phyloP scores from a whole-genome alignment of 1,284 basidiomycete species.

The Puccinia novopanici region DNA sequence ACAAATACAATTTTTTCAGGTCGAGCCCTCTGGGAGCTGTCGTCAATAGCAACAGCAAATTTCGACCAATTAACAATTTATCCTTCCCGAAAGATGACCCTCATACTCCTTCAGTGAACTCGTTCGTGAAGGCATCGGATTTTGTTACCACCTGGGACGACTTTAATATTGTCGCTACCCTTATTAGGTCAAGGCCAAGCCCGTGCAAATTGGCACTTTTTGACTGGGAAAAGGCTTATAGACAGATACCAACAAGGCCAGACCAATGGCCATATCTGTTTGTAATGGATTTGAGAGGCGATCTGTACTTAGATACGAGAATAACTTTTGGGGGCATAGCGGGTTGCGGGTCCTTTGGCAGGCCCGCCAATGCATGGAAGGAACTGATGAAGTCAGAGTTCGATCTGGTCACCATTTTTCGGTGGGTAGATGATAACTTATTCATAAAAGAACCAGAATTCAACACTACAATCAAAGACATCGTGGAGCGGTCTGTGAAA shows the following conservation, averaged over 20 bases:
- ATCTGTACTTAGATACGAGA: background rate
- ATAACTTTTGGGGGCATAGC: conserved; percentile 4
- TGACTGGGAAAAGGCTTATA: too few species aligned
- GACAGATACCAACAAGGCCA: too few species aligned
- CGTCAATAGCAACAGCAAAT: too few species aligned
- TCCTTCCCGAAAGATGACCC: background rate
- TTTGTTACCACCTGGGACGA: background rate
- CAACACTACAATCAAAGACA: background rate
- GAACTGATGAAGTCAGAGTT: conserved; percentile 1
- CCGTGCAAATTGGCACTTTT: background rate
- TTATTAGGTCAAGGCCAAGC: too few species aligned
- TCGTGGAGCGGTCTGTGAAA: background rate
- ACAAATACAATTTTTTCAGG: too few species aligned
- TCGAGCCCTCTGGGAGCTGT: too few species aligned
- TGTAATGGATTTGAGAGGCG: background rate
- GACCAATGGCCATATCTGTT: too few species aligned
- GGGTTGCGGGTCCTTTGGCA: conserved; percentile 21
- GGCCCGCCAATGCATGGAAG: too few species aligned
- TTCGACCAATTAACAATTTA: background rate
- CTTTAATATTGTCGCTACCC: too few species aligned
- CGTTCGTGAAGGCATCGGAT: background rate
- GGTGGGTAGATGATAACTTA: conserved; percentile 24
- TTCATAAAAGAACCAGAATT: background rate
- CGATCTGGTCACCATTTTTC: background rate
- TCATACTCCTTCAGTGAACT: background rate